phyloP scores from a whole-genome alignment of 805 yeast genomes.

The Teunomyces tritomae region DNA sequence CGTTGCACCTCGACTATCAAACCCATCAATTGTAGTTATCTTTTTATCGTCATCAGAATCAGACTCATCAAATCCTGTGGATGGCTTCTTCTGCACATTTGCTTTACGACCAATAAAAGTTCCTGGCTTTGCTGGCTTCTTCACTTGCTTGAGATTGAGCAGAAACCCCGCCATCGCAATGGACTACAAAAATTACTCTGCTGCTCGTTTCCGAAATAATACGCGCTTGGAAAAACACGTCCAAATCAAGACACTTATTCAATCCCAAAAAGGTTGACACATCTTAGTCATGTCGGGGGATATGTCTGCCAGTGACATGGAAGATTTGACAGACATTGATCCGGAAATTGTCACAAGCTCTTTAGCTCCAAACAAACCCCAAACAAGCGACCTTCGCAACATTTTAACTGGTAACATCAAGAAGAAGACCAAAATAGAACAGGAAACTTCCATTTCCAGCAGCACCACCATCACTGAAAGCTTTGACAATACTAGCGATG shows the following conservation, averaged over 20 bases:
- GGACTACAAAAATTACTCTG: background rate
- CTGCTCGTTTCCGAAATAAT: background rate
- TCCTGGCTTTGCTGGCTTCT: slow-evolving; percentile 5
- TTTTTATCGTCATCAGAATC: slow-evolving; percentile 22
- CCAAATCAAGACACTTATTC: background rate
- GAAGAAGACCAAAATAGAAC: slow-evolving; percentile 6
- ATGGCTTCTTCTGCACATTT: background rate
- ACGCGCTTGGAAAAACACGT: slow-evolving; percentile 3
- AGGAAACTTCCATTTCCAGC: background rate
- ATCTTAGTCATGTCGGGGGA: background rate
- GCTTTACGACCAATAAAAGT: background rate
- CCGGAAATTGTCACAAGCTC: background rate
- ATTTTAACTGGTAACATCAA: slow-evolving; percentile 4
- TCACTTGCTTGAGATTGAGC: slow-evolving; percentile 17
- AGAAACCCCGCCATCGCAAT: slow-evolving; percentile 20
- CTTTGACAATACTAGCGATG: slow-evolving; percentile 5
- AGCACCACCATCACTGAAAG: background rate
- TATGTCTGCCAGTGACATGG: background rate
- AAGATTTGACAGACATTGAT: slow-evolving; percentile 9
- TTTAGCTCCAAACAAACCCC: background rate
- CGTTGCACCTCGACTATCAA: slow-evolving; percentile 19
- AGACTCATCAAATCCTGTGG: slow-evolving; percentile 8
- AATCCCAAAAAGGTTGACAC: background rate
- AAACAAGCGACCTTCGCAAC: background rate
- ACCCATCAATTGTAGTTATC: slow-evolving; percentile 18